These are phyloP conservation scores for Hygrophorus pudorinus DNA, from an alignment of 768 basidiomycete species.

Conservation along the genomic window DNA sequence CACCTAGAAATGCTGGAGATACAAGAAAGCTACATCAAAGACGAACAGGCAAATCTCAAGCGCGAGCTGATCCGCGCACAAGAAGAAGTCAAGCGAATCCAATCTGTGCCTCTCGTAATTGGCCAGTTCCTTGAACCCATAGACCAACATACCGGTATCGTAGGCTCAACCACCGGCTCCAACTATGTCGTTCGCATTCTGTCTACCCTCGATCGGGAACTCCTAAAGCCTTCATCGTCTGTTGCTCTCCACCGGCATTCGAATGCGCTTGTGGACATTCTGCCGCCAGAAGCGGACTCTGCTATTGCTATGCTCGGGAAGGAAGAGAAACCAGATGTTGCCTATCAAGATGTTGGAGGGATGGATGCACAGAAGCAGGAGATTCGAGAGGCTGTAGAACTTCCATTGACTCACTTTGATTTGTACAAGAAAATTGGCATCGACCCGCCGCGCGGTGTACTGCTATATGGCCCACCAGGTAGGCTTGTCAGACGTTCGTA, in stretches of 20 bases:
- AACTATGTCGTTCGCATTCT: constrained; percentile 98
- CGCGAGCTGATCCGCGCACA: constrained; percentile 97
- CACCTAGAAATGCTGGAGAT: constrained; percentile 94
- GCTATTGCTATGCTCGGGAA: constrained; percentile 91
- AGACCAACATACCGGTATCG: constrained; percentile 94
- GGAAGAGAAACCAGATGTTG: constrained; percentile 92
- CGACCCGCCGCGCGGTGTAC: constrained; percentile 93
- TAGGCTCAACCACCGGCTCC: constrained; percentile 94
- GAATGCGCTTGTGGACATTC: constrained; percentile 95
- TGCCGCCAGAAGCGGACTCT: constrained; percentile 97
- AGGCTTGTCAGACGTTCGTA: constrained; percentile 13
- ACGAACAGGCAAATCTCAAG: constrained; percentile 96
- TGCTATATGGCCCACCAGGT: constrained; percentile 97
- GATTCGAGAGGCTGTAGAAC: constrained; percentile 95
- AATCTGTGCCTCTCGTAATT: constrained; percentile 96
- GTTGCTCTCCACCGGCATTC: constrained; percentile 99
- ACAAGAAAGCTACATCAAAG: constrained; percentile 95
- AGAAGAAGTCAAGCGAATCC: constrained; percentile 98
- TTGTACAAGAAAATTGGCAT: constrained; percentile 99
- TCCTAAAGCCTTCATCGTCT: constrained; percentile 93
- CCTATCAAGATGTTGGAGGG: constrained; percentile 92
- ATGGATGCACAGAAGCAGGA: constrained; percentile 99
- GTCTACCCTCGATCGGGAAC: constrained; percentile 91
- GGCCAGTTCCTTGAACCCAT: constrained; percentile 99
- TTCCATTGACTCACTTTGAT: constrained; percentile 94